These are phyloP conservation scores for Lathyrus aphaca DNA, from an alignment of 306 rosid genomes.

Conservation along the genomic window DNA sequence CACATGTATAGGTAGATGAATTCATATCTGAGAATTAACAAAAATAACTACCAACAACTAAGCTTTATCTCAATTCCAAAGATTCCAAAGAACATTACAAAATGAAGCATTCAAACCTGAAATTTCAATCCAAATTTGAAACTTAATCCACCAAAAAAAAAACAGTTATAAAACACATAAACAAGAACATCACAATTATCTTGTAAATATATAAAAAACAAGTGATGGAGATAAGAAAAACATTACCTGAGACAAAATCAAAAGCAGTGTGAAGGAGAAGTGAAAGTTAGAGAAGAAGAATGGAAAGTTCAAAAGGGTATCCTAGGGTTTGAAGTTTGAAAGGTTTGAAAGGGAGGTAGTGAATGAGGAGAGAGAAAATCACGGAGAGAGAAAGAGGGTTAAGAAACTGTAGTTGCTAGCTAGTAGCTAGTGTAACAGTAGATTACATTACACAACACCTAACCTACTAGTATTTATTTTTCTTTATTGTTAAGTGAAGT, in stretches of 20 bases:
- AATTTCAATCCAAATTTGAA: slow-evolving; percentile 30
- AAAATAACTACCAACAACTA: slow-evolving; percentile 34
- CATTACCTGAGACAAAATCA: slow-evolving; percentile 41
- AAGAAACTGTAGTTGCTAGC: background rate
- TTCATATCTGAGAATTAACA: slow-evolving; percentile 58
- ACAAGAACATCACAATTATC: slow-evolving; percentile 3
- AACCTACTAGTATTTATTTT: background rate
- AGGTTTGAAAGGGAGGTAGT: slow-evolving; percentile 21
- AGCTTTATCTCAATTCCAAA: slow-evolving; percentile 61
- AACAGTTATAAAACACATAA: background rate
- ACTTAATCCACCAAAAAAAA: too few species aligned
- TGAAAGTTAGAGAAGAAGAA: slow-evolving; percentile 30
- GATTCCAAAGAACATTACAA: slow-evolving; percentile 39
- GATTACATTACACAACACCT: background rate
- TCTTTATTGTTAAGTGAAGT: slow-evolving; percentile 1
- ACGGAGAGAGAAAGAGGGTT: slow-evolving; percentile 27
- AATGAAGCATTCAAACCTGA: slow-evolving; percentile 66
- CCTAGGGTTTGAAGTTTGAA: slow-evolving; percentile 33
- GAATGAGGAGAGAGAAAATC: slow-evolving; percentile 54
- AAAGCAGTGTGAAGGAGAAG: slow-evolving; percentile 1
- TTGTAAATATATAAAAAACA: slow-evolving; percentile 8
- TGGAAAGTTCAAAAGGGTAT: slow-evolving; percentile 12
- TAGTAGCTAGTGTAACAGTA: background rate
- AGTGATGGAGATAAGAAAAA: slow-evolving; percentile 1
- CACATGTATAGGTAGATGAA: slow-evolving; percentile 53